A percentile compares a stretch with the other conserved stretches of the same genome.
These are phyloP conservation scores for Apiospora rasikravindrae DNA, from an alignment of 2,329 filamentous ascomycete species.

Conservation along the genomic window DNA sequence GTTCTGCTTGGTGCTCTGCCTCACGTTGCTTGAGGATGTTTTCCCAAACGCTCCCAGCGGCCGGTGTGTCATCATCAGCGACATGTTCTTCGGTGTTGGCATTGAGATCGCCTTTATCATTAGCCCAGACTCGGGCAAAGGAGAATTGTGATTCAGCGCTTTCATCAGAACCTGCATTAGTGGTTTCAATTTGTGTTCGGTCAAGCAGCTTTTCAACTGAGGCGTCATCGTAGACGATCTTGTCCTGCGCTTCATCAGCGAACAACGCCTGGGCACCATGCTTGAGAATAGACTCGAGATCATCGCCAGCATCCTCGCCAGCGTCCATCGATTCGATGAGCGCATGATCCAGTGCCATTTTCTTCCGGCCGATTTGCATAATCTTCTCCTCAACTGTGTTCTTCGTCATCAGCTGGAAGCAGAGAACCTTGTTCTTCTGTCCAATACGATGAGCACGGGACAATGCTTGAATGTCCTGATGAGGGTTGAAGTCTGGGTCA, in stretches of 20 bases:
- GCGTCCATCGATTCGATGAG: slow-evolving; percentile 91
- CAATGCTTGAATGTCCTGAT: slow-evolving; percentile 95
- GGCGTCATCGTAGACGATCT: slow-evolving; percentile 80
- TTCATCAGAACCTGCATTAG: slow-evolving; percentile 64
- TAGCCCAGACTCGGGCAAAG: slow-evolving; percentile 90
- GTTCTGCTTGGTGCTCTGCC: slow-evolving; percentile 74
- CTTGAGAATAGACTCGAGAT: slow-evolving; percentile 85
- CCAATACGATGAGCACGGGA: slow-evolving; percentile 95
- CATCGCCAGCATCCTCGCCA: slow-evolving; percentile 77
- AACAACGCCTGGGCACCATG: slow-evolving; percentile 90
- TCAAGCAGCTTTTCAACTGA: slow-evolving; percentile 93
- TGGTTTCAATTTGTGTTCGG: slow-evolving; percentile 79
- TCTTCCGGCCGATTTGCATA: slow-evolving; percentile 92
- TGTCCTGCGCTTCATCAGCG: slow-evolving; percentile 70
- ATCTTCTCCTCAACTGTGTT: slow-evolving; percentile 93
- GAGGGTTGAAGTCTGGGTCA: slow-evolving; percentile 96
- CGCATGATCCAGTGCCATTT: slow-evolving; percentile 94
- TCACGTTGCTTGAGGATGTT: slow-evolving; percentile 86
- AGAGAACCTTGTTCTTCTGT: slow-evolving; percentile 93
- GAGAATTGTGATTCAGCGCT: slow-evolving; percentile 82
- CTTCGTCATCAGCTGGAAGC: slow-evolving; percentile 92
- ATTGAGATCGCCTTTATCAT: slow-evolving; percentile 72
- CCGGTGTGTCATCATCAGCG: slow-evolving; percentile 52
- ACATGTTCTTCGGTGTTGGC: slow-evolving; percentile 66
- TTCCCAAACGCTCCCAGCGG: slow-evolving; percentile 82